Conservation (phyloP, 2,329 filamentous ascomycete species). For the Fusarium mangiferae region DNA sequence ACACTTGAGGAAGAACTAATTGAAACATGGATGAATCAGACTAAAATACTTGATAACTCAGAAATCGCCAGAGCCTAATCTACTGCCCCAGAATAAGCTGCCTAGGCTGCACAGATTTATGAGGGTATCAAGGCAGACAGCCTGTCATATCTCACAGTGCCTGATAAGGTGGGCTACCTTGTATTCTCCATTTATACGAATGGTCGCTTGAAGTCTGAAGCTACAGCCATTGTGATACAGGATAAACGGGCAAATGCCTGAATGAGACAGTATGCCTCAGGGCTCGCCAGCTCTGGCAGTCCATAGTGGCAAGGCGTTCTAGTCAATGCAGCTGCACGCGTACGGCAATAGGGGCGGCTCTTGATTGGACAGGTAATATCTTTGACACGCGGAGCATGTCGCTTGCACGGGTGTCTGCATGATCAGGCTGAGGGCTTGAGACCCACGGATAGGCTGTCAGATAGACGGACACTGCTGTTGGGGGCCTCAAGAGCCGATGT, state of each 20-base stretch:
- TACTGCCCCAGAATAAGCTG: not conserved
- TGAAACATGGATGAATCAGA: not conserved
- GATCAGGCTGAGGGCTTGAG: conserved; percentile 18
- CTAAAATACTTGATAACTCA: not conserved
- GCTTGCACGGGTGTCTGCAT: conserved; percentile 16
- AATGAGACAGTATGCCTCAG: not conserved
- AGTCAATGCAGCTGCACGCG: conserved; percentile 16
- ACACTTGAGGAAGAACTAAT: not conserved
- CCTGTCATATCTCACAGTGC: not conserved
- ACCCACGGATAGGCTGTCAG: conserved; percentile 1
- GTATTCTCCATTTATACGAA: not conserved
- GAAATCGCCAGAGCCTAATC: not conserved
- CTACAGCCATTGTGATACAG: conserved; percentile 2
- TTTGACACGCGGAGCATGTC: conserved; percentile 31
- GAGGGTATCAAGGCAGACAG: not conserved
- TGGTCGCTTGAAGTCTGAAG: not conserved
- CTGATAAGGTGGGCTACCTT: not conserved
- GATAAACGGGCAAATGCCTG: not conserved
- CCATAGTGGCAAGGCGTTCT: conserved; percentile 24
- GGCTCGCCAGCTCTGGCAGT: not conserved
- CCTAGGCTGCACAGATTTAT: not conserved
- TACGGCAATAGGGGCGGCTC: not conserved
- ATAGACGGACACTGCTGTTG: conserved; percentile 6
- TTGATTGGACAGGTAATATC: conserved; percentile 24
- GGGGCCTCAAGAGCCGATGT: conserved; percentile 31